Percentiles rank a stretch among this genome's conserved stretches.
phyloP scores from a whole-genome alignment of 768 basidiomycete species.

The Kockovaella imperatae region DNA sequence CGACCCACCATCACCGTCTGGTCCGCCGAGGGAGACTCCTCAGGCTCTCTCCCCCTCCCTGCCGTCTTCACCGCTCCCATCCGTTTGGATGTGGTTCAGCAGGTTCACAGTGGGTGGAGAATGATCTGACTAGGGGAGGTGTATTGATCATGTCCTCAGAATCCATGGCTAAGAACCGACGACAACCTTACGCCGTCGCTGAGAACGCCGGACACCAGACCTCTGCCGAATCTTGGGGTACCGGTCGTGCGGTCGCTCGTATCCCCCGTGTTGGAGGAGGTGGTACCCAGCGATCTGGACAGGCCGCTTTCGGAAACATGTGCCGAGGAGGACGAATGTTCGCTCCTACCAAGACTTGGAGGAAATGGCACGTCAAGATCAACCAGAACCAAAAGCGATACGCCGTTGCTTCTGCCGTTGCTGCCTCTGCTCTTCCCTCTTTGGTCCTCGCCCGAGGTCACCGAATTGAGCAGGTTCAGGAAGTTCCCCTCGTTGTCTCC shows the following conservation, averaged over 20 bases:
- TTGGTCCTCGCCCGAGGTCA: conserved; percentile 98
- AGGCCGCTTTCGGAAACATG: conserved; percentile 99
- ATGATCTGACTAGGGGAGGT: background rate
- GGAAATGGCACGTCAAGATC: conserved; percentile 99
- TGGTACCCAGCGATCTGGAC: conserved; percentile 96
- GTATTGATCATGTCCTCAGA: conserved; percentile 50
- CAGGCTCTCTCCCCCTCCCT: conserved; percentile 81
- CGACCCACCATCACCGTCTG: conserved; percentile 84
- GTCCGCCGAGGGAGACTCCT: conserved; percentile 70
- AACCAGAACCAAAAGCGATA: conserved; percentile 99
- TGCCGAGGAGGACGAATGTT: conserved; percentile 99
- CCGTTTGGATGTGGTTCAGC: conserved; percentile 93
- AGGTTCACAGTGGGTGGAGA: conserved; percentile 83
- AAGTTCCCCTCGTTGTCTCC: conserved; percentile 87
- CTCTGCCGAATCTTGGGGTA: conserved; percentile 98
- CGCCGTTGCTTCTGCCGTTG: conserved; percentile 93
- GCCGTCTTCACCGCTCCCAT: conserved; percentile 97
- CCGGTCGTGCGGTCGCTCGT: conserved; percentile 99
- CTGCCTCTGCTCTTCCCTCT: conserved; percentile 93
- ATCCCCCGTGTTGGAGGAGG: conserved; percentile 99
- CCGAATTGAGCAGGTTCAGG: conserved; percentile 93
- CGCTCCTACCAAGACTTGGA: conserved; percentile 98
- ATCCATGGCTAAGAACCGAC: conserved; percentile 95
- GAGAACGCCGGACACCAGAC: conserved; percentile 99
- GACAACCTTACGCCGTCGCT: conserved; percentile 92